Evolutionary conservation across 495 filamentous ascomycete genomes (phyloP), one percentile per base, ranked within the genome.

Genomic region (Jackrogersella multiformis): DNA sequence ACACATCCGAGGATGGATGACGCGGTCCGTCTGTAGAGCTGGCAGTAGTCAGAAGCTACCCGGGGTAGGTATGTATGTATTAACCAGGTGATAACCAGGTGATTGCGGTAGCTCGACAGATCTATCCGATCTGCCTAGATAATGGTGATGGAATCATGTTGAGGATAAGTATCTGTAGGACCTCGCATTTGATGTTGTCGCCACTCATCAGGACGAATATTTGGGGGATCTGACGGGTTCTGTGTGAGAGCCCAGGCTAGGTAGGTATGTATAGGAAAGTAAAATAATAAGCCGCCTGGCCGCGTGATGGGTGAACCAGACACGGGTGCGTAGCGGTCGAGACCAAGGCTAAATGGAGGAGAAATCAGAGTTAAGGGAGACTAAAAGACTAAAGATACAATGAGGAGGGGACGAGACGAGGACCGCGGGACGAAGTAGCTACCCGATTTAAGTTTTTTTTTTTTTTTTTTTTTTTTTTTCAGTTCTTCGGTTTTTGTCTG

Each of bases 401-500:
- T 21, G 54, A 45, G 34, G 28, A 56, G 26, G 35, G 32, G 39
- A 58, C 28, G 15, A 58, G 16, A 41, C 46, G 15, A 6, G 28
- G 54, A 20, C n/a, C 34, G 41, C 42, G 52, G 26, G 54, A 54
- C 61, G 42, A 62, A 62, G 65, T 45, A 53, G 67, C 56, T 44
- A 30, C 21, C 61, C 52, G 56, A 35, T 57, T 66, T 61, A 61
- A 59, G 51, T 7, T 53, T 65, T 65, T 61, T 15, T 41, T 48
- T 30, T 28, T 34, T 34, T 30, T 5, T 28, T 35, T n/a, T n/a
- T n/a, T n/a, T n/a, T n/a, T n/a, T n/a, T n/a, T n/a, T n/a, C n/a
- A n/a, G n/a, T n/a, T n/a, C n/a, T n/a, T n/a, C n/a, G n/a, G n/a
- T n/a, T n/a, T n/a, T n/a, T n/a, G n/a, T n/a, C 28, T 26, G 12